A percentile compares a stretch with the other conserved stretches of the same genome.
phyloP scores from a whole-genome alignment of 1,284 basidiomycete species.

The Flammula alnicola region DNA sequence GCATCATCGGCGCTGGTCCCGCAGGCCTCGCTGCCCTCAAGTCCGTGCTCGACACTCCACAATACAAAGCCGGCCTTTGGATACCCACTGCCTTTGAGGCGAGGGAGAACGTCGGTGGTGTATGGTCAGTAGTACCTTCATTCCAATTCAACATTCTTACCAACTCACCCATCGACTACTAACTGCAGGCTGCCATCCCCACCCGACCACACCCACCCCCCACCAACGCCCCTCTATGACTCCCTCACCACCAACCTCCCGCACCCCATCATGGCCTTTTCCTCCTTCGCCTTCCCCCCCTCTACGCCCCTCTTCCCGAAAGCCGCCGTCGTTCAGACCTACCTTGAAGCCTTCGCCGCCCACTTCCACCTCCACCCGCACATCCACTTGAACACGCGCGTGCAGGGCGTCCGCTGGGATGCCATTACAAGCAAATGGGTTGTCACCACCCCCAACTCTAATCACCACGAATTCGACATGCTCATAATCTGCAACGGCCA shows the following conservation, averaged over 20 bases:
- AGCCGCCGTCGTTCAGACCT: conserved; percentile 59
- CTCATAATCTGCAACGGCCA: conserved; percentile 78
- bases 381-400: conserved; percentile 58
- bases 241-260: conserved; percentile 78
- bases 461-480: conserved; percentile 55
- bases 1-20: conserved; percentile 72
- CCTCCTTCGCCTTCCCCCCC: conserved; percentile 66
- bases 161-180: not conserved
- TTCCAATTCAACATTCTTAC: too few species aligned
- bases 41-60: conserved; percentile 57
- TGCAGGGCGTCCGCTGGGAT: conserved; percentile 50
- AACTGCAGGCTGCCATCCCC: conserved; percentile 61
- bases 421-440: conserved; percentile 45
- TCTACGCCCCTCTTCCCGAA: conserved; percentile 69
- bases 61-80: conserved; percentile 65
- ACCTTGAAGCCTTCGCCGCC: conserved; percentile 62
- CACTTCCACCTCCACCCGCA: conserved; percentile 59
- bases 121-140: conserved; percentile 58
- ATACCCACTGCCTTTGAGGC: conserved; percentile 61
- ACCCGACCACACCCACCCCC: too few species aligned
- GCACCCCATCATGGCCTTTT: conserved; percentile 74
- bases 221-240: conserved; percentile 73
- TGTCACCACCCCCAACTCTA: too few species aligned
- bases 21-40: conserved; percentile 71
- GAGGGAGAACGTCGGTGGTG: conserved; percentile 67